Base-by-base conservation (phyloP, 2,329 filamentous ascomycete species). In the Apiospora arundinis region DNA sequence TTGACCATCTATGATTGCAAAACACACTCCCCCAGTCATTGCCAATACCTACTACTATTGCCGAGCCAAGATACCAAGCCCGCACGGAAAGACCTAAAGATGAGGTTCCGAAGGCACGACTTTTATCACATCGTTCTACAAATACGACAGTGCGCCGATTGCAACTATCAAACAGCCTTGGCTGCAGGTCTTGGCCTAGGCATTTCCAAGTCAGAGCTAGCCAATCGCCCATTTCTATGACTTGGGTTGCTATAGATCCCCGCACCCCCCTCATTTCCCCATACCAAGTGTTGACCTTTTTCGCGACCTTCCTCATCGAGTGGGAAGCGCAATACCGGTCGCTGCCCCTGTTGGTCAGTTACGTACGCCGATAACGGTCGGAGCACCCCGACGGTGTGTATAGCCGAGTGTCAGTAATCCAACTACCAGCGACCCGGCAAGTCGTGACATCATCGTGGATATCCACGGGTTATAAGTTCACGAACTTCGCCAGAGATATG, bases 251-350 rank as follows among this genome's bases (percentile, higher is more conserved):
- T 45, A 28, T 67, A 37, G 11, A 16, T 44, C 63, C 11, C 37
- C 21, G 40, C 37, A 44, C 16, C 42, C 63, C 60, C 63, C 42
- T 45, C n/a, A 44, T 16, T 45, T 67, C 63, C 23, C n/a, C 40
- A 42, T 45, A 67, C 63, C 63, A 67, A 67, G 63, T 12, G 14
- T 45, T 28, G n/a, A 44, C 28, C 11, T n/a, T 45, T n/a, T 25
- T 45, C 37, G 12, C 9, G 63, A 45, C 63, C 63, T 67, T 67
- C 63, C 63, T 45, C 40, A 45, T 45, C 42, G 40, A 45, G 63
- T 8, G 16, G 16, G 44, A 7, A 9, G 1, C 11, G 45, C 37
- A 25, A 23, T 28, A 9, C 4, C 0, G 21, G 1, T 45, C 14
- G 21, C 40, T 67, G 18, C 23, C 3, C 63, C 6, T 7, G 28